Evolutionary conservation across 2,329 filamentous ascomycete genomes (phyloP), one percentile per base, ranked within the genome.

Genomic region (Drechslerella dactyloides): DNA sequence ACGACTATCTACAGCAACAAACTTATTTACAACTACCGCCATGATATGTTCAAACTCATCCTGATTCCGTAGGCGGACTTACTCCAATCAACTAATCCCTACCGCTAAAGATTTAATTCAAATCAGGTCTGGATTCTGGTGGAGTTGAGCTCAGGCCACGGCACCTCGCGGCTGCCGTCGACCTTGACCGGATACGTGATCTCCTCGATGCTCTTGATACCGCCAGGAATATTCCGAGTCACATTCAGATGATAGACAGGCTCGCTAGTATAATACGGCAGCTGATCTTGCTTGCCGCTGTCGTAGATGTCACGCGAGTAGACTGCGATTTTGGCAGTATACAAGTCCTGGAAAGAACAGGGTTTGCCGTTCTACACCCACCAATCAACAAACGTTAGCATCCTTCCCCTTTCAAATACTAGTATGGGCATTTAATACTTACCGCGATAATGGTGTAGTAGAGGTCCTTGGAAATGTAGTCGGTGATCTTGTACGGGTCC

Each of bases 161-260:
- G 68, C 15, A 72, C 53, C 53, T 68, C 69, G 23, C 53, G 62
- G 23, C 37, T 37, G 17, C 70, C 70, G 21, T 74, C 64, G 44
- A 74, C 53, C 70, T 64, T 64, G 33, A 64, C 33, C 27, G 70
- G 70, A 46, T 69, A 74, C 11, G 27, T 30, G 13, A 74, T 70
- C 15, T 74, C 70, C 2, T 56, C 51, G 37, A 61, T 11, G 23
- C 23, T 35, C 24, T 60, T 70, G 77, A 82, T 21, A 80, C 83
- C 1, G 82, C 82, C 1, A 77, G 86, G 1, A 57, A 85, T 11
- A 85, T 85, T 70, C 75, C 86, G 52, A 85, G 86, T 76, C 83
- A 86, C 73, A 82, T 86, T 10, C 82, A 50, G 13, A 27, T 69
- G 37, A 50, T 61, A 74, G 33, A 64, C 59, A n/a, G 53, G 46